Evolutionary conservation across 1,284 basidiomycete species (phyloP).

Genomic region (Crucibulum cyathiforme): DNA sequence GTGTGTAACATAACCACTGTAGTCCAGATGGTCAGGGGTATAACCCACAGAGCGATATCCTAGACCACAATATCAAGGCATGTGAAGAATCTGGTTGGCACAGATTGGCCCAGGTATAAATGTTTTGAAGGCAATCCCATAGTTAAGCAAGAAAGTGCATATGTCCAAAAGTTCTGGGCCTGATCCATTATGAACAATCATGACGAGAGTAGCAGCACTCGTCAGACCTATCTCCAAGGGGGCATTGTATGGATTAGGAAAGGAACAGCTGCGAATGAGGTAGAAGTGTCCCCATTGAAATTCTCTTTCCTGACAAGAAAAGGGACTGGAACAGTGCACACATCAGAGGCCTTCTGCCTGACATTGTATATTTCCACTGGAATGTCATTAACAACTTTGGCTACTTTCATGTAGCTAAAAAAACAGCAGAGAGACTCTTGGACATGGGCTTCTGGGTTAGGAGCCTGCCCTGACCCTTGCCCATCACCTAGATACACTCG

Average conservation of each 20-base stretch:
- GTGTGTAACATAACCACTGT: neutral
- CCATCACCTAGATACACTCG: neutral
- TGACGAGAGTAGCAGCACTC: neutral
- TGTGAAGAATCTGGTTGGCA: neutral
- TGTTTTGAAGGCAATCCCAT: neutral
- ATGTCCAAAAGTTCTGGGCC: neutral
- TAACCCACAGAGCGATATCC: neutral
- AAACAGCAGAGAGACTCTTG: too few relatives aligned
- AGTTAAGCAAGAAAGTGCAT: neutral
- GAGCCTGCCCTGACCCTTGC: neutral
- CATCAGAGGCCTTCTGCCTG: too few relatives aligned
- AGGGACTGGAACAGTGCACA: neutral
- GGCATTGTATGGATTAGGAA: neutral
- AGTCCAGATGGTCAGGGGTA: neutral
- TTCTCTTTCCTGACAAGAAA: neutral
- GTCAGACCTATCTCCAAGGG: neutral
- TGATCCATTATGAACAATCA: neutral
- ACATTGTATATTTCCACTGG: too few relatives aligned
- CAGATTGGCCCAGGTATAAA: neutral
- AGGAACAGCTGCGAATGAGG: neutral
- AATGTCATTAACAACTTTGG: too few relatives aligned
- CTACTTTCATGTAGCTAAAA: too few relatives aligned
- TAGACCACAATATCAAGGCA: neutral
- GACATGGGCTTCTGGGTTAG: too few relatives aligned
- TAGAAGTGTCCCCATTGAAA: neutral